Evolutionary conservation across 768 basidiomycete genomes (phyloP).

Genomic region (Lactifluus rugatus): DNA sequence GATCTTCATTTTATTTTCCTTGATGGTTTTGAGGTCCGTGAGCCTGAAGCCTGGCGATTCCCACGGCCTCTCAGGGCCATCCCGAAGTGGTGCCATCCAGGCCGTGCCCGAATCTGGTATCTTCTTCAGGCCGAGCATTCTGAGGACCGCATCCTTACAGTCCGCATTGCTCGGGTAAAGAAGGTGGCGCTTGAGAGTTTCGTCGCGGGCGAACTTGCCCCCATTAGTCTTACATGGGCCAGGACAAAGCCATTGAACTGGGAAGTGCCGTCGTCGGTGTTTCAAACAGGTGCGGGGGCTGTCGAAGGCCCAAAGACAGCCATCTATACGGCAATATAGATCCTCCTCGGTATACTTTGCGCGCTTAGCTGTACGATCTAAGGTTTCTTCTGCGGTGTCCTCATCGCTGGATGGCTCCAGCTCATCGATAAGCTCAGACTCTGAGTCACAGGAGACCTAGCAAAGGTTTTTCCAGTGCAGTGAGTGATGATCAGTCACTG

Average conservation of each 20-base stretch:
- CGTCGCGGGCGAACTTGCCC: neutral
- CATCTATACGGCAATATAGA: conserved; percentile 3
- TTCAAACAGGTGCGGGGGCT: neutral
- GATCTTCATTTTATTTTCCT: neutral
- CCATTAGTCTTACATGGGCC: neutral
- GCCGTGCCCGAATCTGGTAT: neutral
- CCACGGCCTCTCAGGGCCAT: conserved; percentile 12
- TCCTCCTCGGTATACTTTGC: neutral
- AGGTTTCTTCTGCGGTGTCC: neutral
- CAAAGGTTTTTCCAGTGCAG: neutral
- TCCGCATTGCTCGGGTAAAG: neutral
- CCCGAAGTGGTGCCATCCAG: conserved; percentile 1
- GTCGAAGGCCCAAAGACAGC: neutral
- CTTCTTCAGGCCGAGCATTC: neutral
- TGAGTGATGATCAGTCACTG: neutral
- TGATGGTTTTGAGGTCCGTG: conserved; percentile 2
- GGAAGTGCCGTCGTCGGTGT: neutral
- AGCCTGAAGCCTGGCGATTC: conserved; percentile 1
- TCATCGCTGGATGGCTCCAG: neutral
- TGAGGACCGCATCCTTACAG: neutral
- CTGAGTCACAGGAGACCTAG: neutral
- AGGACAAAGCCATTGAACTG: neutral
- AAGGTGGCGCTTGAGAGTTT: conserved; percentile 6
- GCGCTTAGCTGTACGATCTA: neutral
- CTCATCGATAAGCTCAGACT: neutral